phyloP scores from a whole-genome alignment of 2,329 filamentous ascomycete genomes.

The Phaeosphaeria sp. region DNA sequence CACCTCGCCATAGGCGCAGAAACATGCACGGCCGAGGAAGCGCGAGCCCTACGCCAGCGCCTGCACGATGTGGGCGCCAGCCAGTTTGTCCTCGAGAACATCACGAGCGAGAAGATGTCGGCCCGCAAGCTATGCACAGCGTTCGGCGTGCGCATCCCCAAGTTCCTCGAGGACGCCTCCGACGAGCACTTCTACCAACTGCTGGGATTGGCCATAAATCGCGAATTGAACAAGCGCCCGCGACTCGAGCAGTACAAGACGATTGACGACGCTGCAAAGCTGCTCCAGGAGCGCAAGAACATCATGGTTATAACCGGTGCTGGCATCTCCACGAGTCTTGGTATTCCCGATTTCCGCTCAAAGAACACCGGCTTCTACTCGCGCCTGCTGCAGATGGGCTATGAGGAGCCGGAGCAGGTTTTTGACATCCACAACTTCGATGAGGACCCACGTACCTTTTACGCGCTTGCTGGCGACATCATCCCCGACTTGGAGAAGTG shows the following conservation, averaged over 20 bases:
- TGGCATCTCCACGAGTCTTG: constrained; percentile 94
- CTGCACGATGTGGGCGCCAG: constrained; percentile 79
- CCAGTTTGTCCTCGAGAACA: constrained; percentile 71
- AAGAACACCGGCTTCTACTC: constrained; percentile 92
- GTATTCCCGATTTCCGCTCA: constrained; percentile 96
- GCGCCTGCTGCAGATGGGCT: constrained; percentile 77
- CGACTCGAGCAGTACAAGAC: constrained; percentile 84
- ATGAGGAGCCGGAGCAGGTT: constrained; percentile 88
- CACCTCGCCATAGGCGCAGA: constrained; percentile 27
- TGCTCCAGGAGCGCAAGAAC: constrained; percentile 77
- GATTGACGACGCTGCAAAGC: constrained; percentile 81
- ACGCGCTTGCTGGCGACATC: constrained; percentile 88
- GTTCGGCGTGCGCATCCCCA: constrained; percentile 77
- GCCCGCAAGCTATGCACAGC: constrained; percentile 86
- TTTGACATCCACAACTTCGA: constrained; percentile 91
- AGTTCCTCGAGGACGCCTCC: constrained; percentile 73
- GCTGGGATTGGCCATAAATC: constrained; percentile 76
- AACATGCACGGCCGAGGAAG: constrained; percentile 58
- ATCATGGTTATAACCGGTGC: constrained; percentile 95
- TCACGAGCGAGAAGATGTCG: constrained; percentile 67
- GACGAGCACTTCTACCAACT: constrained; percentile 79
- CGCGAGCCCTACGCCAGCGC: constrained; percentile 70
- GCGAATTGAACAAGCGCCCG: constrained; percentile 80
- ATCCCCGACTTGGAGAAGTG: constrained; percentile 79
- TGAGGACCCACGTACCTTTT: constrained; percentile 87